These are phyloP conservation scores for Dipteronia dyeriana DNA, from an alignment of 345 rosid genomes.

Conservation along the genomic window DNA sequence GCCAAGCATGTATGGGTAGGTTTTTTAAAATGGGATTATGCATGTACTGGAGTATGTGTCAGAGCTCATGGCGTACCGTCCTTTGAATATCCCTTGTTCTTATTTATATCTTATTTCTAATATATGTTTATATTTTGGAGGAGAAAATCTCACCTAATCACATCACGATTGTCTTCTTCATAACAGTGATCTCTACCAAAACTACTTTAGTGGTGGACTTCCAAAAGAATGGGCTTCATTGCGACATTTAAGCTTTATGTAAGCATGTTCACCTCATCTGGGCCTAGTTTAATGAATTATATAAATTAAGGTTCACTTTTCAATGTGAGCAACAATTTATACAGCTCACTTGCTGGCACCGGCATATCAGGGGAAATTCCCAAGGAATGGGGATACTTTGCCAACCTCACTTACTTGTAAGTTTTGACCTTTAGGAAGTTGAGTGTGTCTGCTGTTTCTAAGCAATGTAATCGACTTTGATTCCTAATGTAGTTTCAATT, in stretches of 20 bases:
- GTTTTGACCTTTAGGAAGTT: constrained; percentile 20
- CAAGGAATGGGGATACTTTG: constrained; percentile 42
- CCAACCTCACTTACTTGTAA: constrained; percentile 50
- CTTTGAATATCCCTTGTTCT: background rate
- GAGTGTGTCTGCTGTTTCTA: background rate
- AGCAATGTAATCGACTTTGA: background rate
- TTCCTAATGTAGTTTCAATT: background rate
- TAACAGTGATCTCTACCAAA: constrained; percentile 49
- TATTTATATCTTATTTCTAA: background rate
- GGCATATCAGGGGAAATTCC: constrained; percentile 59
- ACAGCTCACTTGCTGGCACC: constrained; percentile 57
- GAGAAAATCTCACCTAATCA: background rate
- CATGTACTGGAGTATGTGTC: too few species aligned
- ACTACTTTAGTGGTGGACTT: constrained; percentile 54
- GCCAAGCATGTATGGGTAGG: background rate
- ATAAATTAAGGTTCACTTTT: constrained; percentile 16
- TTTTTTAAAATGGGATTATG: background rate
- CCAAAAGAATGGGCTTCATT: constrained; percentile 58
- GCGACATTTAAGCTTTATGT: constrained; percentile 49
- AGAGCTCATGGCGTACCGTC: background rate
- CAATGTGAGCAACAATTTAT: background rate
- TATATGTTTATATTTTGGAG: too few species aligned
- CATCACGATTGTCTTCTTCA: background rate
- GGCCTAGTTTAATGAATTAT: background rate
- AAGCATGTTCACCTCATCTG: constrained; percentile 25